Evolutionary conservation across 306 rosid species (phyloP), one percentile per base, ranked within the genome.

Genomic region (Cicer judaicum): DNA sequence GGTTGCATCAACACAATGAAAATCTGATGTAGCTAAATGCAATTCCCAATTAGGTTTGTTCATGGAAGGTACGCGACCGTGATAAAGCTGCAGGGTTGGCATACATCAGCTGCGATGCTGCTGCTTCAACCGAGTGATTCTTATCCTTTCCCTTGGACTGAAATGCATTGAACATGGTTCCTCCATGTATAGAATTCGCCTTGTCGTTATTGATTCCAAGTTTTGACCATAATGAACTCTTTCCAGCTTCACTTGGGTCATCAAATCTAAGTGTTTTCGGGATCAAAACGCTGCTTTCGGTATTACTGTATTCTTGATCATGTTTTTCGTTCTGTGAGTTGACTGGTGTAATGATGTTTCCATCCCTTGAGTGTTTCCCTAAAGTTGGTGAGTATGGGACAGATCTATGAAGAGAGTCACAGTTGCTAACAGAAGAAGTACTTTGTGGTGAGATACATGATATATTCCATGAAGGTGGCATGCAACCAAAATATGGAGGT

Each of bases 31-130:
- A 47, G 54, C 70, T 80, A 69, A 10, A 64, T 39, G 68, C 64
- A 29, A 68, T 55, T 59, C 54, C 39, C 70, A 56, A 50, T 79
- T 79, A 91, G 72, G 86, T 67, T 49, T 72, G 81, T 75, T 91
- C 98, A 9, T 70, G 93, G 83, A 94, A 94, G 75, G 72, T 88
- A 24, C 79, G 79, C 56, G 96, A 92, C 68, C 94, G 87, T 14
- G 93, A 87, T 21, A 90, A 76, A 53, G 97, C 98, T 7, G 96
- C 97, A 5, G 98, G 98, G 83, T 94, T 94, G 59, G 94, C 95
- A 48, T 86, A 90, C 88, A 94, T 70, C 81, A 82, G 77, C 0
- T 82, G 80, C 0, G 89, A 94, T 9, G 87, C 82, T 75, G 89
- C 91, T 9, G 87, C 82, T 75, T 87, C 89, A 10, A 68, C 73